Percentiles rank a stretch among this genome's conserved stretches.
phyloP scores from a whole-genome alignment of 805 yeast species.

The Sugiyamaella americana region DNA sequence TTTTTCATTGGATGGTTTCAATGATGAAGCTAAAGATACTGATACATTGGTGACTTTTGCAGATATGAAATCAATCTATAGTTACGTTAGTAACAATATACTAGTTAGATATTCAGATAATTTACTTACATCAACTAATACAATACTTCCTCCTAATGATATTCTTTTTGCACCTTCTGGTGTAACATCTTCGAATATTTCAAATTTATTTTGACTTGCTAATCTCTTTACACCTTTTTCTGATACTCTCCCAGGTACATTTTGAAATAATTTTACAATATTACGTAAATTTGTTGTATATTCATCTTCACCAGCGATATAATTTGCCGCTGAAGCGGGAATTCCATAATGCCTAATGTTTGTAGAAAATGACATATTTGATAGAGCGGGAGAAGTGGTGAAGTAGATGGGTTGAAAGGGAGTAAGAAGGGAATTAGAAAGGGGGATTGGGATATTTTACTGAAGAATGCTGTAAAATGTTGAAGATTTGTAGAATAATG shows the following conservation, averaged over 20 bases:
- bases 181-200: slow-evolving; percentile 33
- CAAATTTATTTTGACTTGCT: slow-evolving; percentile 31
- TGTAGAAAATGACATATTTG: background rate
- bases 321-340: background rate
- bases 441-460: no score
- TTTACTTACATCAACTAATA: slow-evolving; percentile 30
- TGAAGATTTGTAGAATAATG: no score
- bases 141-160: slow-evolving; percentile 35
- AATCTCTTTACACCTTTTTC: slow-evolving; percentile 32
- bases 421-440: no score
- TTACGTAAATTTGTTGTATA: background rate
- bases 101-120: background rate
- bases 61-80: slow-evolving; percentile 22
- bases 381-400: no score
- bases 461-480: no score
- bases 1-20: slow-evolving; percentile 14
- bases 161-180: slow-evolving; percentile 29
- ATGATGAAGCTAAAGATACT: slow-evolving; percentile 26
- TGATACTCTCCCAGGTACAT: slow-evolving; percentile 32
- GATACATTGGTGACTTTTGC: slow-evolving; percentile 23
- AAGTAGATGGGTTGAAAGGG: no score
- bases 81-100: slow-evolving; percentile 9
- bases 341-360: slow-evolving; percentile 1
- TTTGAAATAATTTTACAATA: slow-evolving; percentile 22
- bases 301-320: slow-evolving; percentile 5